Base-by-base conservation (phyloP, 2,329 filamentous ascomycete genomes). In the Penicillium sp. region DNA sequence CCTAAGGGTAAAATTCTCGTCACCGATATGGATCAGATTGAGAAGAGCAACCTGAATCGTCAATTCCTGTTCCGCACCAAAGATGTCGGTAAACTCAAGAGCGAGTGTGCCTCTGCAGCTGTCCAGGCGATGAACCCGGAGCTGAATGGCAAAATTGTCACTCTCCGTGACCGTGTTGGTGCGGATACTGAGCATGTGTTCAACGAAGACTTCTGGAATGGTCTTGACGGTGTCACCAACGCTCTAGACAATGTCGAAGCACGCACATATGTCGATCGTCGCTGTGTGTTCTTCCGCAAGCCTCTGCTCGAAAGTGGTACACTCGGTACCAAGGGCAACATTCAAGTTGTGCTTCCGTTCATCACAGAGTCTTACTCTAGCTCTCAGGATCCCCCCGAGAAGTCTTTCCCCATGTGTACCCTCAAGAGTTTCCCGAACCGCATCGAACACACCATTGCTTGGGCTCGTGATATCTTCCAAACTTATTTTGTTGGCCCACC, bases 361-460 rank as follows among this genome's bases (percentile, higher is more conserved):
- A 78, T 97, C 59, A 97, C 94, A 1, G 95, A 99, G 75, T 97
- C 94, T 1, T 99, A 99, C 79, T 97, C 94, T 1, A 91, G 88
- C 67, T 97, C 94, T 18, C 93, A 97, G 72, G 95, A 99, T 72
- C 94, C 94, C 1, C 94, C 94, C 0, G 95, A 99, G 81, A 92
- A 97, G 78, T 96, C 94, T 1, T 97, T 99, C 82, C 94, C 94
- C 0, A 97, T 97, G 92, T 99, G 94, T 75, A 97, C 94, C 5
- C 83, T 99, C 58, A 86, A 90, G 69, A 97, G 92, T 75, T 99
- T 99, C 81, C 94, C 94, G 55, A 99, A 99, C 81, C 88, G 88
- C 67, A 99, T 99, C 67, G 92, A 99, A 77, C 94, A 99, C 75
- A 97, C 94, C 0, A 99, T 99, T 72, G 94, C 94, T 3, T 99